Percentiles rank a stretch among this genome's conserved stretches.
Conservation (phyloP, 2,329 filamentous ascomycete species). For the Cercospora berteroae region DNA sequence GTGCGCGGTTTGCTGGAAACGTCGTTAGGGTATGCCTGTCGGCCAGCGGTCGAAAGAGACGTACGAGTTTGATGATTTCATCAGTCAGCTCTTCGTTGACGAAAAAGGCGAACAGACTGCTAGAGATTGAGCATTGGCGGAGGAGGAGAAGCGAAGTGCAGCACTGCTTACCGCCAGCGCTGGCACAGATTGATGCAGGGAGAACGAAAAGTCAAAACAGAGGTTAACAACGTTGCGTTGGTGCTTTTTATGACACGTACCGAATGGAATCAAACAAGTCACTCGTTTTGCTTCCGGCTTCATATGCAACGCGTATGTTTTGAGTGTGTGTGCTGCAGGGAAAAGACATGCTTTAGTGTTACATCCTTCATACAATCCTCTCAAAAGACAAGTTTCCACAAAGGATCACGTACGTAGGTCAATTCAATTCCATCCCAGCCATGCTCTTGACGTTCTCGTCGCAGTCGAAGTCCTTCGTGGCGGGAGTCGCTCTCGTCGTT, state of each 20-base stretch:
- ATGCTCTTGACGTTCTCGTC: neutral
- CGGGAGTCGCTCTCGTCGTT: no score
- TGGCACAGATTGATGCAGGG: neutral
- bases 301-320: neutral
- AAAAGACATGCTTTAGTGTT: neutral
- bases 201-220: neutral
- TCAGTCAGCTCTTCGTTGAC: neutral
- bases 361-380: neutral
- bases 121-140: neutral
- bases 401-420: neutral
- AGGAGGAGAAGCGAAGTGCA: no score
- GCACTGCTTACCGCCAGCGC: conserved; percentile 14
- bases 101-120: neutral
- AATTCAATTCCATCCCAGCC: neutral
- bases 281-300: neutral
- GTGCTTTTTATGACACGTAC: conserved; percentile 6
- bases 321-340: neutral
- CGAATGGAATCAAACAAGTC: conserved; percentile 7
- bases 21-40: no score
- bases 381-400: neutral
- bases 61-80: neutral
- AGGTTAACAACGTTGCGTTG: neutral
- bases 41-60: neutral
- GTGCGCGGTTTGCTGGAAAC: neutral
- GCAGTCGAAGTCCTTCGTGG: no score